Percentiles rank a stretch among this genome's conserved stretches.
Conservation (phyloP, 2,329 filamentous ascomycete genomes). For the Tolypocladium tropicale region DNA sequence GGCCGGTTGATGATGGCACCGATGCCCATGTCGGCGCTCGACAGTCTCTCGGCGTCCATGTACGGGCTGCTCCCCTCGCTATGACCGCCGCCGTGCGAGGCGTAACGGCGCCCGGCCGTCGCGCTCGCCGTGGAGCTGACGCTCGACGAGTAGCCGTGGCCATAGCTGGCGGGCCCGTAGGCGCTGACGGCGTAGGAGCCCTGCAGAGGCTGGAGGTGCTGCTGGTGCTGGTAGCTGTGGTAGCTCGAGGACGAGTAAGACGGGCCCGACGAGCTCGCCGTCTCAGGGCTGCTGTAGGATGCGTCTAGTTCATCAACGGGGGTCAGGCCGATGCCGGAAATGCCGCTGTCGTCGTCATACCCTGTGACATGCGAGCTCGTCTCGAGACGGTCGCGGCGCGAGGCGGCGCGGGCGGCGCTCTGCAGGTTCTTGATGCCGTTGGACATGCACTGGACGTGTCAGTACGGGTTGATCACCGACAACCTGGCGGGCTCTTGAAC, state of each 20-base stretch:
- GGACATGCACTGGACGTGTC: conserved; percentile 54
- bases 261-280: conserved; percentile 25
- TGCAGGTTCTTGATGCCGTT: conserved; percentile 75
- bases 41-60: conserved; percentile 34
- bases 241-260: conserved; percentile 9
- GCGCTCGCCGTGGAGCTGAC: conserved; percentile 36
- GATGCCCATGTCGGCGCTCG: conserved; percentile 52
- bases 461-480: neutral
- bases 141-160: conserved; percentile 42
- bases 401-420: conserved; percentile 54
- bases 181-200: conserved; percentile 10
- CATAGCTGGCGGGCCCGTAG: conserved; percentile 11
- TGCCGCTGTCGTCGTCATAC: conserved; percentile 62
- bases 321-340: conserved; percentile 50
- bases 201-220: conserved; percentile 10
- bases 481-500: neutral
- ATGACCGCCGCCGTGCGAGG: conserved; percentile 13
- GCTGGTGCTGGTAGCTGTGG: conserved; percentile 17
- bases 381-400: conserved; percentile 54
- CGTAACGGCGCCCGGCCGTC: conserved; percentile 19
- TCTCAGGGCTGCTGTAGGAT: conserved; percentile 45
- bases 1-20: conserved; percentile 47
- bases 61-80: conserved; percentile 35
- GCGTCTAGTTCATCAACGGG: conserved; percentile 49
- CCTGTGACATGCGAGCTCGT: conserved; percentile 25